phyloP scores from a whole-genome alignment of 208 protist genomes.

The Trypanosomatidae sp. region DNA sequence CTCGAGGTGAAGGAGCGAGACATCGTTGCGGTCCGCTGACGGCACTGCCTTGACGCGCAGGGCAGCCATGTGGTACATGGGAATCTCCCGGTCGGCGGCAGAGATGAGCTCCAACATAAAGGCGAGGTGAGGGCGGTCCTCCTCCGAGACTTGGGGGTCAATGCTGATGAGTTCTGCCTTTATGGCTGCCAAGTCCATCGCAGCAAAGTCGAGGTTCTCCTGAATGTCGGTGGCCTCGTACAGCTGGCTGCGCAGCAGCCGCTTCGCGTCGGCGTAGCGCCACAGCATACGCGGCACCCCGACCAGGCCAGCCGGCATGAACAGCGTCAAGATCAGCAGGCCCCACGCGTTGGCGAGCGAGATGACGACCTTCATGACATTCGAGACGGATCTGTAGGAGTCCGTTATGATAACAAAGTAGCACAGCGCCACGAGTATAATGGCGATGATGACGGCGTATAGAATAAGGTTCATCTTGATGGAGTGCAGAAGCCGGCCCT shows the following conservation, averaged over 20 bases:
- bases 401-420: slow-evolving; percentile 86
- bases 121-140: slow-evolving; percentile 67
- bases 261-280: slow-evolving; percentile 61
- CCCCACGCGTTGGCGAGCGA: slow-evolving; percentile 91
- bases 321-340: slow-evolving; percentile 83
- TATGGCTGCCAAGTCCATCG: slow-evolving; percentile 78
- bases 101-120: slow-evolving; percentile 85
- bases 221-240: slow-evolving; percentile 83
- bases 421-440: slow-evolving; percentile 60
- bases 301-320: slow-evolving; percentile 88
- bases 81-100: slow-evolving; percentile 69
- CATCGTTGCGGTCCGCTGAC: slow-evolving; percentile 47
- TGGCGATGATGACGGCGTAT: slow-evolving; percentile 76
- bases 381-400: slow-evolving; percentile 50
- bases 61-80: slow-evolving; percentile 74
- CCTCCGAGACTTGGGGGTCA: slow-evolving; percentile 75
- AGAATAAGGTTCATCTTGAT: slow-evolving; percentile 81
- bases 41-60: slow-evolving; percentile 48
- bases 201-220: slow-evolving; percentile 85
- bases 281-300: slow-evolving; percentile 86
- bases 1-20: slow-evolving; percentile 80
- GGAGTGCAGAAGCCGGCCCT: slow-evolving; percentile 51
- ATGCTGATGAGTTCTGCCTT: slow-evolving; percentile 84
- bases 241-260: slow-evolving; percentile 53
- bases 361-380: slow-evolving; percentile 73